These are phyloP conservation scores for Obba rivulosa DNA, from an alignment of 768 basidiomycete genomes.

Conservation along the genomic window DNA sequence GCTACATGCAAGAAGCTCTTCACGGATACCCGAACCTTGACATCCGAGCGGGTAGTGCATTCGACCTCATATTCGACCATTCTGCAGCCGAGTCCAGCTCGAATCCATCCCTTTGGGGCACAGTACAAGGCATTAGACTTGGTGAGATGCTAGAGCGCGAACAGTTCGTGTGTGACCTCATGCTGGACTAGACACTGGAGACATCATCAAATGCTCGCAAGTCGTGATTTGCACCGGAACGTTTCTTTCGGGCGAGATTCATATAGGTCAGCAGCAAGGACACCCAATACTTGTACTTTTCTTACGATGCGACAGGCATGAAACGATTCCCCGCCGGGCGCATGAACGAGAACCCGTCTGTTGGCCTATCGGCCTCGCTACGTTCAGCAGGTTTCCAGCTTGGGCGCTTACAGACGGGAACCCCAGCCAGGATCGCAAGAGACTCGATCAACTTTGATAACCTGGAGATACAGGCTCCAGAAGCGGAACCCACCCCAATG, in stretches of 20 bases:
- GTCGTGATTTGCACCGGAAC: conserved; percentile 91
- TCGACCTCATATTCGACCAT: conserved; percentile 67
- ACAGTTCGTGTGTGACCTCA: too few species aligned
- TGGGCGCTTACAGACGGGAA: conserved; percentile 81
- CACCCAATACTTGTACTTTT: background rate
- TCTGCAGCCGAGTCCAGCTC: conserved; percentile 20
- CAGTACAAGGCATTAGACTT: conserved; percentile 54
- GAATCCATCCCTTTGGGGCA: conserved; percentile 39
- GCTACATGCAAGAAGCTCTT: conserved; percentile 70
- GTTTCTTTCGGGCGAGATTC: conserved; percentile 87
- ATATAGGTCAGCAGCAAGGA: conserved; percentile 52
- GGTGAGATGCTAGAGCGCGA: conserved; percentile 41
- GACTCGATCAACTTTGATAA: conserved; percentile 64
- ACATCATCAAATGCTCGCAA: conserved; percentile 68
- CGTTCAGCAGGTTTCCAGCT: conserved; percentile 73
- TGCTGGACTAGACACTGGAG: conserved; percentile 58
- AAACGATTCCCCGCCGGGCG: conserved; percentile 76
- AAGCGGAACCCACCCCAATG: conserved; percentile 62
- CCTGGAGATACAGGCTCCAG: conserved; percentile 62
- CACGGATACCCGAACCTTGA: conserved; percentile 64
- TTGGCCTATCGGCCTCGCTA: conserved; percentile 74
- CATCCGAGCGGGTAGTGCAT: conserved; percentile 68
- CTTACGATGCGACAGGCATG: conserved; percentile 39
- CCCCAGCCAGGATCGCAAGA: conserved; percentile 73
- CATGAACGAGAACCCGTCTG: conserved; percentile 63